Base-by-base conservation (phyloP, 106 monocot species). In the Allium cepa region DNA sequence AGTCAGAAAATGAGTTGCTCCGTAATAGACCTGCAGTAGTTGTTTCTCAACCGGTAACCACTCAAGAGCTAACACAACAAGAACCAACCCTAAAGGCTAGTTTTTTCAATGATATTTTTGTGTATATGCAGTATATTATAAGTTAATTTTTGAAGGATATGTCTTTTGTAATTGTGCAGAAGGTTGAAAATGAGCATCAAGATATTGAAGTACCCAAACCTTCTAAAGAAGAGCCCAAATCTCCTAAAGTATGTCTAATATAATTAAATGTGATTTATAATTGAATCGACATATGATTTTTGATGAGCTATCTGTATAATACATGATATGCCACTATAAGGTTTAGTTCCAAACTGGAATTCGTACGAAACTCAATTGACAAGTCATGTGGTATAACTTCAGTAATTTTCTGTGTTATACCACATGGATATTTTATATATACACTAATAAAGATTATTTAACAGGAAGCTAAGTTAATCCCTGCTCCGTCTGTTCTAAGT, bases 1-100 rank as follows among this genome's bases (percentile, higher is more conserved):
- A 92, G 62, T 78, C 83, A 47, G 95, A 96, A 59, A 96, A 91
- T 73, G 52, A 81, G 76, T 60, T 77, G 61, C 95, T 91, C 45
- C 82, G 62, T 17, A 79, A 48, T 80, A 76, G 26, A 28, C 76
- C 92, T 55, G 59, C 47, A 14, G 67, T 77, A 10, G 72, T 78
- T 36, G 73, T 59, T 27, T 51, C 57, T 53, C 83, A 79, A 56
- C 62, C 73, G 71, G 48, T 66, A 70, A 11, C 65, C 26, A 69
- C 74, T 60, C 15, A 60, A 28, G 78, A 85, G 62, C 7, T 36
- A 26, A 27, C 10, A 56, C 10, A 56, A 56, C 27, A 28, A 50
- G 1, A 53, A 46, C 12, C 49, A 69, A 56, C 56, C 45, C 45
- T 9, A 53, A 46, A 14, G 56, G 56, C 56, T 66, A 63, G 49